Evolutionary conservation across 2,329 filamentous ascomycete genomes (phyloP).

Genomic region (Diplodia intermedia): DNA sequence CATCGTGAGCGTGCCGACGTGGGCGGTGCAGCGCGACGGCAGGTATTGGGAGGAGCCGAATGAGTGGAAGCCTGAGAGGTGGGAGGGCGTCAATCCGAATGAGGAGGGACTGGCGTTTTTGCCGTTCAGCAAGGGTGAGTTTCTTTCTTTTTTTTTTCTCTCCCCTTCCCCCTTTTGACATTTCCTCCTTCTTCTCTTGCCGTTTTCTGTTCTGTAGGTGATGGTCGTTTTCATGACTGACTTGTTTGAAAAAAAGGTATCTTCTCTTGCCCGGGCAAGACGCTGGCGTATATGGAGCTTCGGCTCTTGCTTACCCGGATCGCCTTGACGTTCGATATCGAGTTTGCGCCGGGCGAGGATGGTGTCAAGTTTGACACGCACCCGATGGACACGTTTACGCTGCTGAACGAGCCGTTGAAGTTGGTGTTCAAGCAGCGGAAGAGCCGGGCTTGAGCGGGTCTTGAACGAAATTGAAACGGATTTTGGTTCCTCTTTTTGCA

Average conservation of each 20-base stretch:
- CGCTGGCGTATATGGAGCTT: slow-evolving; percentile 37
- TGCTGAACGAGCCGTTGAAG: slow-evolving; percentile 42
- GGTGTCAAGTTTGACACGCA: slow-evolving; percentile 35
- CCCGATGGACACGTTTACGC: slow-evolving; percentile 32
- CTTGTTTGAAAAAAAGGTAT: slow-evolving; percentile 27
- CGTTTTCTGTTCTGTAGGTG: background rate
- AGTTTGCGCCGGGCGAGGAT: slow-evolving; percentile 38
- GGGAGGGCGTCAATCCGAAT: slow-evolving; percentile 12
- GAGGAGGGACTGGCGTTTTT: slow-evolving; percentile 21
- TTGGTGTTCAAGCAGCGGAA: slow-evolving; percentile 36
- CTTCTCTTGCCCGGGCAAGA: slow-evolving; percentile 38
- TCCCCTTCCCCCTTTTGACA: no score
- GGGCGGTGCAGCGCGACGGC: slow-evolving; percentile 33
- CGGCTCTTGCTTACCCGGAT: slow-evolving; percentile 36
- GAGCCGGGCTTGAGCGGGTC: background rate
- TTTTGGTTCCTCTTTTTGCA: no score
- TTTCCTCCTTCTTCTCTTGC: no score
- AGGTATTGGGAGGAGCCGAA: slow-evolving; percentile 9
- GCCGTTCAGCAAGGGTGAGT: slow-evolving; percentile 28
- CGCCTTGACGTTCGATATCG: slow-evolving; percentile 37
- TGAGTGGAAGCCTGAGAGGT: slow-evolving; percentile 27
- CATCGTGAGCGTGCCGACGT: slow-evolving; percentile 38
- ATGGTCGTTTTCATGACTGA: background rate
- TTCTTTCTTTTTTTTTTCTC: background rate
- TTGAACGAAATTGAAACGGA: background rate